These are phyloP conservation scores for Urtica urens DNA, from an alignment of 306 rosid genomes.

Conservation along the genomic window DNA sequence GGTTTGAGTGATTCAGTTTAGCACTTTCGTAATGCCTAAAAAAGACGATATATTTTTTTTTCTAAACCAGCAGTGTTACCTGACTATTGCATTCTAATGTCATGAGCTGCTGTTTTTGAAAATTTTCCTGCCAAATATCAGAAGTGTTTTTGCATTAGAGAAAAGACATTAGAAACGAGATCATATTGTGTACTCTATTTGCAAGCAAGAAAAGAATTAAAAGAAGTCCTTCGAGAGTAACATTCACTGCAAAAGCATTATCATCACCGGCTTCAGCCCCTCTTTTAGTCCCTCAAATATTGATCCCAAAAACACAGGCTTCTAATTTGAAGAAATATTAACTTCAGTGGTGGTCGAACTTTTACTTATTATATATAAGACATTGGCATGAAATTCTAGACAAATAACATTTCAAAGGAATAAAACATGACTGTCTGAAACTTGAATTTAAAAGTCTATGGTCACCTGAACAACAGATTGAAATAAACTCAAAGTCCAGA, in stretches of 20 bases:
- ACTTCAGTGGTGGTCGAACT: no score
- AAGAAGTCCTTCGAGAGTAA: no score
- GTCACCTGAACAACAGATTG: no score
- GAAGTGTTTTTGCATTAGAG: background rate
- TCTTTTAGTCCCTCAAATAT: no score
- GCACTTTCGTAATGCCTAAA: background rate
- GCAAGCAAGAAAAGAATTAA: no score
- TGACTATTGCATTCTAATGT: constrained; percentile 64
- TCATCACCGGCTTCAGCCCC: no score
- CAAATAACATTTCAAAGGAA: background rate
- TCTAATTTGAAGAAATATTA: no score
- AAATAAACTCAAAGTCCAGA: no score
- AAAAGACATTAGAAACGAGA: background rate
- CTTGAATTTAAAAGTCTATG: no score
- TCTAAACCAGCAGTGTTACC: constrained; percentile 33
- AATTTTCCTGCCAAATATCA: constrained; percentile 39
- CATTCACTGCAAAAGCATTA: no score
- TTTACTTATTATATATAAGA: constrained; percentile 1
- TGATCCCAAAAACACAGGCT: no score
- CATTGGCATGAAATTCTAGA: background rate
- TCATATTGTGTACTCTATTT: no score
- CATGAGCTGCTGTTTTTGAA: constrained; percentile 64
- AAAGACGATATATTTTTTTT: background rate
- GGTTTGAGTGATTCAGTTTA: constrained; percentile 10
- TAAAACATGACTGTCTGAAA: background rate